These are phyloP conservation scores for Verbena officinalis DNA, from an alignment of 257 asterid genomes.

Conservation along the genomic window DNA sequence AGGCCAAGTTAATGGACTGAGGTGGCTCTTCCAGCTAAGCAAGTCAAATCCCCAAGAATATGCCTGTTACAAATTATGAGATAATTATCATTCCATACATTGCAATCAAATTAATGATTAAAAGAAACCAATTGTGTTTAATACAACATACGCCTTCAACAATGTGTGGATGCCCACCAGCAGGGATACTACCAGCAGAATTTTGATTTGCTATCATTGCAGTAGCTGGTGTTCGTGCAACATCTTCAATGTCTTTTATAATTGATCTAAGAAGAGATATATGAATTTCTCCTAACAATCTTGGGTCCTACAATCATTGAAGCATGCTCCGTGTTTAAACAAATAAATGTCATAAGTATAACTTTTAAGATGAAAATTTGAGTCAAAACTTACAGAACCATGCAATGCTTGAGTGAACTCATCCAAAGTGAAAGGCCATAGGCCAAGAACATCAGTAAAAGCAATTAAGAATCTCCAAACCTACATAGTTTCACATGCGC, in stretches of 20 bases:
- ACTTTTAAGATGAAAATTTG: conserved; percentile 9
- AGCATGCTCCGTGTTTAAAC: conserved; percentile 19
- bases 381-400: conserved; percentile 55
- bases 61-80: conserved; percentile 57
- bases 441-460: conserved; percentile 84
- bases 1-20: conserved; percentile 91
- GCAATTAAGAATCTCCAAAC: conserved; percentile 90
- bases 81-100: conserved; percentile 26
- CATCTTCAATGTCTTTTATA: conserved; percentile 85
- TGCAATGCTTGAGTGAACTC: conserved; percentile 83
- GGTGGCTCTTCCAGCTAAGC: conserved; percentile 74
- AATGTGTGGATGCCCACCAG: conserved; percentile 80
- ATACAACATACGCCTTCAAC: conserved; percentile 76
- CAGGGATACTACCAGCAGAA: conserved; percentile 52
- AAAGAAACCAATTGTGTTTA: conserved; percentile 12
- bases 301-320: conserved; percentile 60
- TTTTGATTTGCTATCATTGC: conserved; percentile 53
- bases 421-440: conserved; percentile 94
- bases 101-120: conserved; percentile 20
- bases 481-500: conserved; percentile 38
- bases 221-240: conserved; percentile 62
- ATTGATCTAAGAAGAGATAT: conserved; percentile 71
- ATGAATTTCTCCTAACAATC: conserved; percentile 86
- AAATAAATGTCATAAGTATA: conserved; percentile 1
- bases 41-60: conserved; percentile 93